Evolutionary conservation across 1,284 basidiomycete genomes (phyloP), one percentile per base, ranked within the genome.

Genomic region (Tilletia setariae): DNA sequence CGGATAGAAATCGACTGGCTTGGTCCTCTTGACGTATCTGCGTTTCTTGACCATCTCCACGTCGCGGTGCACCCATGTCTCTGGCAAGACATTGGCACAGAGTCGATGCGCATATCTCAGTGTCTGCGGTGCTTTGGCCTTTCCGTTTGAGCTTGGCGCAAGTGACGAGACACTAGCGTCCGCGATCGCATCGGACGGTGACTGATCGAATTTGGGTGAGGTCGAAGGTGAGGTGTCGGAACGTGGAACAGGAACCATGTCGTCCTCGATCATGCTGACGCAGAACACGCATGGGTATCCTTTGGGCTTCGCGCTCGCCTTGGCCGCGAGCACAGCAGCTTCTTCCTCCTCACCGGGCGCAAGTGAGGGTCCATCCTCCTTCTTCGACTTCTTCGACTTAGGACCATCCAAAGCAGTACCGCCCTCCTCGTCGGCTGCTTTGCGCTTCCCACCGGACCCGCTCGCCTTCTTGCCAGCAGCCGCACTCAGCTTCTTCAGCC

Each of bases 221-320:
- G 28, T 32, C 35, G n/a, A n/a, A n/a, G 40, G 19, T 19, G 35
- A 21, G 21, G 28, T 2, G 13, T 21, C 21, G 11, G 51, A 2
- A 42, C 40, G 62, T 46, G 76, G 77, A 0, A 79, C 65, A 1
- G 72, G 63, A 0, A 78, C 74, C 47, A 80, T 67, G 40, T 78
- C 72, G 59, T 71, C 70, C 6, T 65, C n/a, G 8, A 73, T 69
- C 46, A 67, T 67, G 43, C 70, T 70, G 2, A 83, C 83, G 68
- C 84, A 85, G 16, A 84, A 80, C 11, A 83, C 81, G 74, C 84
- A 85, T 2, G 74, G 71, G 30, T 72, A 79, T 11, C 65, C 66
- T 7, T 61, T 56, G 6, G 28, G 44, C 64, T 32, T 46, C 28
- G 59, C 19, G 28, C 16, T 3, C 42, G 46, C 11, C 66, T 61